Base-by-base conservation (phyloP, 2,329 filamentous ascomycete species). In the Sarocladium brachiariae region DNA sequence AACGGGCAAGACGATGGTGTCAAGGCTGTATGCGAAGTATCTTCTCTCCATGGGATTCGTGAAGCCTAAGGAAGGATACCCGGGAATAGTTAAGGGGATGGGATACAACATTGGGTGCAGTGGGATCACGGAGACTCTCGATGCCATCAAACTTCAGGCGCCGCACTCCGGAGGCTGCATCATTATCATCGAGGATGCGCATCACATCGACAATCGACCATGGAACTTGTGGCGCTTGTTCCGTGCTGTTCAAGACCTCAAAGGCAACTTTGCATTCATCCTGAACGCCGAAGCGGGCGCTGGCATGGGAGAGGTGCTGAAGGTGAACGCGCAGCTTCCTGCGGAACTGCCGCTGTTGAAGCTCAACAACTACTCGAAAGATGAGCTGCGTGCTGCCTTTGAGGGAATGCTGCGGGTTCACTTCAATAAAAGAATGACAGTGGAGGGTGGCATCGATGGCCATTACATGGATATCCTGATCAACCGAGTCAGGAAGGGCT, bases 1-100 rank as follows among this genome's bases (percentile, higher is more conserved):
- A 35, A 64, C 62, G 4, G 75, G 77, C 1, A 82, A 82, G 65
- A 84, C 80, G 0, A 83, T 80, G 0, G 73, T 84, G 2, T 81
- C 80, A 4, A 67, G 77, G 0, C 63, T 77, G 2, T 84, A 84
- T 54, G 75, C 75, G 0, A 72, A 75, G 19, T 76, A 81, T 31
- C 61, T 84, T 2, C 13, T 41, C 14, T 53, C 50, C 9, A 46
- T 52, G 13, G 51, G 51, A 9, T 47, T 52, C 27, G 48, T 56
- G 35, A 50, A 49, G 8, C 52, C 10, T 58, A 66, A 0, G 73
- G 72, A 4, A 74, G 72, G 56, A 71, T 83, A 61, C 70, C 72
- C 24, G 61, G 58, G 55, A 2, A 61, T 63, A 11, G 54, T 55
- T 30, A 58, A 53, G 49, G 60, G 60, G 33, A 60, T 59, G 4